Evolutionary conservation across 495 filamentous ascomycete genomes (phyloP).

Genomic region (Neurospora sublineolata): DNA sequence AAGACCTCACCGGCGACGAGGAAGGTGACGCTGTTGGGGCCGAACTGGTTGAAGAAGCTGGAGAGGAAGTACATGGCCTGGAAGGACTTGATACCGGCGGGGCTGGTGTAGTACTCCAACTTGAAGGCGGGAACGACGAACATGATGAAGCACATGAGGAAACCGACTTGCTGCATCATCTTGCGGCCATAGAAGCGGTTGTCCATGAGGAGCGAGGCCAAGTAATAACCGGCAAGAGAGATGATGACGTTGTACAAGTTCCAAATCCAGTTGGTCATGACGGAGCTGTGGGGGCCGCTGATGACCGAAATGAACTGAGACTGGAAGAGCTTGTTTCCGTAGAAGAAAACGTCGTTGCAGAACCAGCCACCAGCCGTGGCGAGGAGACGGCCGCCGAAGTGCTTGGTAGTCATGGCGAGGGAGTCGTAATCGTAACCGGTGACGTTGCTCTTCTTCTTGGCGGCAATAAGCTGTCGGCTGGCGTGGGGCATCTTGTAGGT

Average conservation of each 20-base stretch:
- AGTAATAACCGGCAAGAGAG: slow-evolving; percentile 73
- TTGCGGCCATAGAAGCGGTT: slow-evolving; percentile 89
- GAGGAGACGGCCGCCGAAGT: slow-evolving; percentile 75
- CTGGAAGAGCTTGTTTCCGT: slow-evolving; percentile 96
- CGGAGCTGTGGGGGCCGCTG: slow-evolving; percentile 41
- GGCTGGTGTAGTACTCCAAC: slow-evolving; percentile 62
- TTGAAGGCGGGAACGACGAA: slow-evolving; percentile 79
- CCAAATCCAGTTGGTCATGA: slow-evolving; percentile 82
- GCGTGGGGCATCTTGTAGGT: slow-evolving; percentile 72
- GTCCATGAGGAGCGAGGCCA: slow-evolving; percentile 67
- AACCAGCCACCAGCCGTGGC: slow-evolving; percentile 81
- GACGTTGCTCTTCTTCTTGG: slow-evolving; percentile 74
- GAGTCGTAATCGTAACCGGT: slow-evolving; percentile 83
- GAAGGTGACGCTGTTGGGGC: slow-evolving; percentile 86
- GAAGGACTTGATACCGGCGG: slow-evolving; percentile 60
- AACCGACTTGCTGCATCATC: slow-evolving; percentile 83
- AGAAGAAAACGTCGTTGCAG: slow-evolving; percentile 92
- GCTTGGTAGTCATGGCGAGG: slow-evolving; percentile 56
- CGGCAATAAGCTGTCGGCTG: slow-evolving; percentile 56
- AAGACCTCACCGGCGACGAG: slow-evolving; percentile 83
- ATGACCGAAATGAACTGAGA: slow-evolving; percentile 69
- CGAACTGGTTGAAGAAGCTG: slow-evolving; percentile 94
- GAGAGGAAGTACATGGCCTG: slow-evolving; percentile 89
- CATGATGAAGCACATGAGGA: slow-evolving; percentile 75
- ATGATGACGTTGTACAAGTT: slow-evolving; percentile 78